Evolutionary conservation across 148 eudicot genomes (phyloP).

Genomic region (Diospyros lotus): DNA sequence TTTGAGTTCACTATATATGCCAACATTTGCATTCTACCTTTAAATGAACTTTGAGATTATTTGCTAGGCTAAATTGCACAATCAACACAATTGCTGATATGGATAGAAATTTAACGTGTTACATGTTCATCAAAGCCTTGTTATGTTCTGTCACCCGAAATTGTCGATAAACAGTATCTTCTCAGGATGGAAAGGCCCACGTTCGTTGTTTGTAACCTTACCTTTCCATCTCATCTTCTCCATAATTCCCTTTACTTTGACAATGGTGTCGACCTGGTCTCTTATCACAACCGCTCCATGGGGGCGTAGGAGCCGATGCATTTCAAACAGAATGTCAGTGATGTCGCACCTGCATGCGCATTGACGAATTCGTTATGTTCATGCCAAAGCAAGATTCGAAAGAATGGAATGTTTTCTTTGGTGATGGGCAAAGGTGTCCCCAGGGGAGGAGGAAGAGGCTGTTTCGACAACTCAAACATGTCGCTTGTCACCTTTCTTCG

Average conservation of each 20-base stretch:
- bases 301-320: constrained; percentile 51
- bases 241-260: constrained; percentile 30
- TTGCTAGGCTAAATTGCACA: neutral
- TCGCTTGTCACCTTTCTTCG: too few relatives aligned
- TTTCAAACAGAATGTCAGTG: constrained; percentile 38
- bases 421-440: too few relatives aligned
- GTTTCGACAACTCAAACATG: too few relatives aligned
- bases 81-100: neutral
- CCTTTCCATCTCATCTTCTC: constrained; percentile 38
- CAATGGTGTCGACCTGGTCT: constrained; percentile 38
- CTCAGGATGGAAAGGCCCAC: constrained; percentile 42
- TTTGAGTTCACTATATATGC: too few relatives aligned
- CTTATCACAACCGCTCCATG: constrained; percentile 44
- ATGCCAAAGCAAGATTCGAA: too few relatives aligned
- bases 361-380: too few relatives aligned
- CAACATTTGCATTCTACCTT: too few relatives aligned
- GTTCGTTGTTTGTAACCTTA: constrained; percentile 36
- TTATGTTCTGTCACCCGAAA: neutral
- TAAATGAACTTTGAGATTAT: too few relatives aligned
- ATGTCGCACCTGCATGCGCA: constrained; percentile 38
- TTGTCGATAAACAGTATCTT: constrained; percentile 49
- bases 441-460: too few relatives aligned
- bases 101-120: neutral
- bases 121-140: neutral
- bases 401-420: neutral